A percentile compares a stretch with the other conserved stretches of the same genome.
phyloP scores from a whole-genome alignment of 106 monocot genomes.

The Dioscorea zingiberensis region DNA sequence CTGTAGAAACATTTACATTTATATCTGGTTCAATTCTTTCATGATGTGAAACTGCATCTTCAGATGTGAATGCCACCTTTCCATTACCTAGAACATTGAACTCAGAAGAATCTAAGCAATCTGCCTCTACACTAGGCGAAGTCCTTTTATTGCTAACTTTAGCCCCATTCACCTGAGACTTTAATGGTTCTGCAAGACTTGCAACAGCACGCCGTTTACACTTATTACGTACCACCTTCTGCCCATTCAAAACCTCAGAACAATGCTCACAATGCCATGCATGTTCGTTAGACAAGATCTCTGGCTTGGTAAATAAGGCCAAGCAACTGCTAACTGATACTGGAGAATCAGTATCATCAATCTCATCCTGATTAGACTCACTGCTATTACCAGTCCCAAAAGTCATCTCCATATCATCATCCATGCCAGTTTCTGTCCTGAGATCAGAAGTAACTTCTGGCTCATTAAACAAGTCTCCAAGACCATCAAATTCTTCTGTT shows the following conservation, averaged over 20 bases:
- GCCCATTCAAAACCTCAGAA: conserved; percentile 27
- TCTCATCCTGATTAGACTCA: conserved; percentile 54
- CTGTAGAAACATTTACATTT: conserved; percentile 5
- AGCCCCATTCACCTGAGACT: conserved; percentile 2
- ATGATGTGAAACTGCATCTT: neutral
- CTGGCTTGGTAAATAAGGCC: conserved; percentile 71
- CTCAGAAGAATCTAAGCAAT: conserved; percentile 6
- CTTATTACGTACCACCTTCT: conserved; percentile 8
- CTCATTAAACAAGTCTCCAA: conserved; percentile 84
- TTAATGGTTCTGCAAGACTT: conserved; percentile 2
- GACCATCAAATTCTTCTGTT: conserved; percentile 53
- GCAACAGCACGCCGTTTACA: conserved; percentile 3
- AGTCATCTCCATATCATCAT: conserved; percentile 46
- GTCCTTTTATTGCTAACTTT: conserved; percentile 5
- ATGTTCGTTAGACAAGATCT: conserved; percentile 75
- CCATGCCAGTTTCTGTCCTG: conserved; percentile 15
- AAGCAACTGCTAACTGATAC: conserved; percentile 84
- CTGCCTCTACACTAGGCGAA: conserved; percentile 2
- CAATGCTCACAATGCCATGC: conserved; percentile 92
- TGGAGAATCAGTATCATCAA: conserved; percentile 55
- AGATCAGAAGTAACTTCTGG: conserved; percentile 54
- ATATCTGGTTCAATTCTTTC: conserved; percentile 8
- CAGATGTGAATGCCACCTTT: neutral
- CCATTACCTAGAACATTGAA: conserved; percentile 7
- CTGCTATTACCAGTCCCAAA: conserved; percentile 37